Percentiles rank a stretch among this genome's conserved stretches.
Evolutionary conservation across 768 basidiomycete species (phyloP).

Genomic region (Trametes gibbosa): DNA sequence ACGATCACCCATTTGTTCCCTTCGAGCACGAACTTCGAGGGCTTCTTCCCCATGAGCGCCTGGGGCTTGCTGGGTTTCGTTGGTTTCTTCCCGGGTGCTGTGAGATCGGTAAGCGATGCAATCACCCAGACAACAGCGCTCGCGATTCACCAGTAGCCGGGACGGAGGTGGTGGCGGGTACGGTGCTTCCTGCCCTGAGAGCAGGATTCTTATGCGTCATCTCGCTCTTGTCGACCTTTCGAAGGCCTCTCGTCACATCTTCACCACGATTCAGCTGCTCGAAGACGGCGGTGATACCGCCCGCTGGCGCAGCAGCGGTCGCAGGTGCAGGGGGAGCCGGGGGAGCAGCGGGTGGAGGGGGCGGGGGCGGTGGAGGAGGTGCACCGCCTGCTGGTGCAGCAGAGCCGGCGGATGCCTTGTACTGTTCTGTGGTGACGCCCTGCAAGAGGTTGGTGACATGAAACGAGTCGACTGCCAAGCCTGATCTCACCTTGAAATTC

Average conservation of each 20-base stretch:
- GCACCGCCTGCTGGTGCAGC: constrained; percentile 36
- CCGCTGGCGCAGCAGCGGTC: constrained; percentile 33
- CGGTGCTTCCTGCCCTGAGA: constrained; percentile 56
- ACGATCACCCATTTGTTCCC: constrained; percentile 95
- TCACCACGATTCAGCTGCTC: constrained; percentile 88
- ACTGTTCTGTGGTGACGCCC: constrained; percentile 60
- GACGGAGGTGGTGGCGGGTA: constrained; percentile 37
- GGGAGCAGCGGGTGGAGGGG: constrained; percentile 15
- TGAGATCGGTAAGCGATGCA: background rate
- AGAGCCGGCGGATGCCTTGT: constrained; percentile 37
- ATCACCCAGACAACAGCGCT: background rate
- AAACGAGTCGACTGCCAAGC: background rate
- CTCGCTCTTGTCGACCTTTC: constrained; percentile 93
- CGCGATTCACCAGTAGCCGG: constrained; percentile 14
- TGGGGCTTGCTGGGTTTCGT: constrained; percentile 82
- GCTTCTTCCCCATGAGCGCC: constrained; percentile 84
- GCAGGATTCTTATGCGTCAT: constrained; percentile 99
- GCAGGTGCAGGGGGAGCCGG: constrained; percentile 33
- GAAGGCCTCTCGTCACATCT: constrained; percentile 84
- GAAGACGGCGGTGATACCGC: constrained; percentile 78
- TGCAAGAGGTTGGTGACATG: constrained; percentile 22
- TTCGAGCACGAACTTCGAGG: constrained; percentile 83
- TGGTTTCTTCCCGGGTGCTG: constrained; percentile 54
- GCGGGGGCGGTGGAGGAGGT: constrained; percentile 49
- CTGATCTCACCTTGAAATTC: constrained; percentile 68